phyloP scores from a whole-genome alignment of 176 grass and related monocot species.

The Triticum monococcum region DNA sequence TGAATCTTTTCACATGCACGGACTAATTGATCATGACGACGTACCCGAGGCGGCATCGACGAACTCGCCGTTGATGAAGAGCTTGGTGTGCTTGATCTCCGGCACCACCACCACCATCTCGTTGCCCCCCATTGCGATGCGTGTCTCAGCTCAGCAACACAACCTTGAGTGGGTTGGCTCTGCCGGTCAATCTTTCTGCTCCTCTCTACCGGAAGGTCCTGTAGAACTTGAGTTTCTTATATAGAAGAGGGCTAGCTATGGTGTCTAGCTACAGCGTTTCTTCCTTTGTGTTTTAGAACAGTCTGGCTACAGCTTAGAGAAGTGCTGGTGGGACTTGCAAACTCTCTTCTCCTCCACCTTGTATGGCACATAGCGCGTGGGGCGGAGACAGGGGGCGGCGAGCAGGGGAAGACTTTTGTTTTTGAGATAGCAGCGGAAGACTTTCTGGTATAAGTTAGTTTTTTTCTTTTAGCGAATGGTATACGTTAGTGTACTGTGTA shows the following conservation, averaged over 20 bases:
- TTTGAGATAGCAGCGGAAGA: too few relatives aligned
- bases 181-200: neutral
- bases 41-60: slow-evolving; percentile 74
- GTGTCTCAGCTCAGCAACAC: neutral
- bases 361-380: neutral
- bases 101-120: slow-evolving; percentile 44
- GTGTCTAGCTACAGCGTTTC: neutral
- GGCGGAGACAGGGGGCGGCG: too few relatives aligned
- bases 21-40: neutral
- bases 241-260: neutral
- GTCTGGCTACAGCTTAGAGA: neutral
- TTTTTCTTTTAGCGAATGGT: too few relatives aligned
- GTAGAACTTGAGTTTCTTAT: neutral
- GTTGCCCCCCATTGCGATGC: slow-evolving; percentile 2
- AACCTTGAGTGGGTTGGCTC: neutral
- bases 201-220: neutral
- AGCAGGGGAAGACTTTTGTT: too few relatives aligned
- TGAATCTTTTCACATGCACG: neutral
- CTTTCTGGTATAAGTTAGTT: too few relatives aligned
- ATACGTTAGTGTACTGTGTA: too few relatives aligned
- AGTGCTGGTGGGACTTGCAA: neutral
- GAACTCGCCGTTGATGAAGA: slow-evolving; percentile 92
- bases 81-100: slow-evolving; percentile 91
- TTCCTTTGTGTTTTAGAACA: too few relatives aligned
- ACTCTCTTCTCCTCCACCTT: neutral